Evolutionary conservation across 1,139 yeast species (phyloP).

Genomic region (Suhomyces chickasaworum): DNA sequence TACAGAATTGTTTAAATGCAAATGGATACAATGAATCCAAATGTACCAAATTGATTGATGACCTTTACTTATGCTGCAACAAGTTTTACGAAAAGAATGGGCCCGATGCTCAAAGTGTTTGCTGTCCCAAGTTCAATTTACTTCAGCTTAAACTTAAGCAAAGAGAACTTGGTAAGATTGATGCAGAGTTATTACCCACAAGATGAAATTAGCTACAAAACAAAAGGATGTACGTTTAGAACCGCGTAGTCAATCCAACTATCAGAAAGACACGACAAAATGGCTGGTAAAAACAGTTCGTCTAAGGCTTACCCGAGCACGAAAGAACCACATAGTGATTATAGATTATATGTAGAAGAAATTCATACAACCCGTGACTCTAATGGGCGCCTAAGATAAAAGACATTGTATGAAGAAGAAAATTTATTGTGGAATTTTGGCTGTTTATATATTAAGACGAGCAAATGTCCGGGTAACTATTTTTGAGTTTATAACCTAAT

Average conservation of each 20-base stretch:
- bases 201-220: constrained; percentile 10
- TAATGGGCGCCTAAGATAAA: constrained; percentile 84
- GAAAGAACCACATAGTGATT: constrained; percentile 52
- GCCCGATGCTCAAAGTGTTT: constrained; percentile 54
- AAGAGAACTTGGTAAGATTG: constrained; percentile 52
- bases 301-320: constrained; percentile 97
- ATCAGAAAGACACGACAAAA: constrained; percentile 58
- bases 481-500: background rate
- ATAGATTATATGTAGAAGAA: constrained; percentile 53
- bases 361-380: constrained; percentile 76
- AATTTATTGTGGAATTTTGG: constrained; percentile 16
- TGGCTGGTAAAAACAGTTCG: constrained; percentile 58
- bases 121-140: constrained; percentile 64
- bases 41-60: constrained; percentile 60
- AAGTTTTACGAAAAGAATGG: constrained; percentile 56
- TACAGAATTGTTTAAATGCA: constrained; percentile 61
- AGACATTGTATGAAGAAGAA: constrained; percentile 66
- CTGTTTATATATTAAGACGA: constrained; percentile 2
- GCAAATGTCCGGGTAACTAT: constrained; percentile 29
- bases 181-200: constrained; percentile 46
- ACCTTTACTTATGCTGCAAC: constrained; percentile 62
- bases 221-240: constrained; percentile 58
- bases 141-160: constrained; percentile 61
- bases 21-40: constrained; percentile 62
- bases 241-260: constrained; percentile 63